Percentiles rank a stretch among this genome's conserved stretches.
Conservation (phyloP, 2,329 filamentous ascomycete genomes). For the Epichloe typhina region DNA sequence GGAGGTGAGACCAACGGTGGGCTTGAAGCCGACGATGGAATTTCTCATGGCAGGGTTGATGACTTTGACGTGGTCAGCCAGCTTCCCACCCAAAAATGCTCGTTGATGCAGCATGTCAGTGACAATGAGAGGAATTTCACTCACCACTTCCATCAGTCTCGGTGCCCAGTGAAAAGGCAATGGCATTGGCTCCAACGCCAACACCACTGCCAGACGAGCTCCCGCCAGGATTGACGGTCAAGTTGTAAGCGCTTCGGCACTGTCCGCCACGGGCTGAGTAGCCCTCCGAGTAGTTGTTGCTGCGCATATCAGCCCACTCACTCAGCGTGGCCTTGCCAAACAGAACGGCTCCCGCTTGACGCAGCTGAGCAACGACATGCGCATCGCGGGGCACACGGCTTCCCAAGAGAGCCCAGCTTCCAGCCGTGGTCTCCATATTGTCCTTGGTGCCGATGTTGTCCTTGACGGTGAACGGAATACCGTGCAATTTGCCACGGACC, state of each 20-base stretch:
- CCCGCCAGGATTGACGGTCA: slow-evolving; percentile 55
- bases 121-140: slow-evolving; percentile 6
- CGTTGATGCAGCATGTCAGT: neutral
- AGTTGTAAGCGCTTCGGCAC: slow-evolving; percentile 51
- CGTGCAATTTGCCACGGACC: slow-evolving; percentile 54
- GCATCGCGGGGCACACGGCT: slow-evolving; percentile 56
- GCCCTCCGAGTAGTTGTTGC: slow-evolving; percentile 53
- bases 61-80: slow-evolving; percentile 23
- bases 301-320: slow-evolving; percentile 65
- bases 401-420: slow-evolving; percentile 53
- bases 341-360: slow-evolving; percentile 53
- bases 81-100: neutral
- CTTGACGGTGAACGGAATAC: slow-evolving; percentile 64
- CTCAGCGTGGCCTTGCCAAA: slow-evolving; percentile 58
- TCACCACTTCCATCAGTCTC: slow-evolving; percentile 57
- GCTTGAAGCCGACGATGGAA: slow-evolving; percentile 59
- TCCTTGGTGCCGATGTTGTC: slow-evolving; percentile 60
- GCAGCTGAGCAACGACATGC: slow-evolving; percentile 45
- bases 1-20: slow-evolving; percentile 61
- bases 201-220: slow-evolving; percentile 54
- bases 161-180: slow-evolving; percentile 54
- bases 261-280: slow-evolving; percentile 54
- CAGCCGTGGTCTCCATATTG: slow-evolving; percentile 61
- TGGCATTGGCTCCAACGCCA: slow-evolving; percentile 49
- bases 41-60: slow-evolving; percentile 61